Evolutionary conservation across 352 stramenopile species (phyloP).

Genomic region (Blastocystis sp.): DNA sequence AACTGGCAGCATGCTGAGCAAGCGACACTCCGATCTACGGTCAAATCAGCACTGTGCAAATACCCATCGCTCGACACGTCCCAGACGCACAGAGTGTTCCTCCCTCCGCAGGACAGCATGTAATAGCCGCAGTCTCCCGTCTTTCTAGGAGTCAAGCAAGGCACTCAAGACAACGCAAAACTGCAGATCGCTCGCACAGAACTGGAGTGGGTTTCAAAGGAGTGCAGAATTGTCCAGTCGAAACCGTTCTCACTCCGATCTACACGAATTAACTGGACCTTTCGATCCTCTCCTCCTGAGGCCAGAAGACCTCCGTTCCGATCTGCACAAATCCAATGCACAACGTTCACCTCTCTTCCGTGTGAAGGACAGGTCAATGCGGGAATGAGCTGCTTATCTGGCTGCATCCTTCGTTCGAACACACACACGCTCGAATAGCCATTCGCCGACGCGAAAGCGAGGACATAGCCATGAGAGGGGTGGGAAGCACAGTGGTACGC

Average conservation of each 20-base stretch:
- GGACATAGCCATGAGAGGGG: neutral
- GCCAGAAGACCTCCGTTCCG: neutral
- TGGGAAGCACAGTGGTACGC: neutral
- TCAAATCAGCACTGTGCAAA: no score
- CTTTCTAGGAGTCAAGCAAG: neutral
- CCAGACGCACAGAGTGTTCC: constrained; percentile 20
- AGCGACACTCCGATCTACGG: neutral
- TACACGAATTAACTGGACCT: neutral
- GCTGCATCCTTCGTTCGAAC: neutral
- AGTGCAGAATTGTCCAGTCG: neutral
- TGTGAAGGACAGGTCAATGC: neutral
- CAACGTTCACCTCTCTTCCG: constrained; percentile 23
- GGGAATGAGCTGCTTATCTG: neutral
- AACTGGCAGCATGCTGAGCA: neutral
- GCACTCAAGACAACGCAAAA: neutral
- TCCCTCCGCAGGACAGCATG: constrained; percentile 5
- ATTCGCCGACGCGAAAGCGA: neutral
- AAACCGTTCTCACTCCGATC: neutral
- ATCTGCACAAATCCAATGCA: neutral
- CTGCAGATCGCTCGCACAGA: neutral
- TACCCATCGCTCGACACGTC: neutral
- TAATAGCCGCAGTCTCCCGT: neutral
- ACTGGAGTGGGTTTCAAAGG: neutral
- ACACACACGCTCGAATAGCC: neutral
- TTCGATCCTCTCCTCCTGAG: constrained; percentile 19